Evolutionary conservation across 495 filamentous ascomycete genomes (phyloP).

Genomic region (Acidomyces sp.): DNA sequence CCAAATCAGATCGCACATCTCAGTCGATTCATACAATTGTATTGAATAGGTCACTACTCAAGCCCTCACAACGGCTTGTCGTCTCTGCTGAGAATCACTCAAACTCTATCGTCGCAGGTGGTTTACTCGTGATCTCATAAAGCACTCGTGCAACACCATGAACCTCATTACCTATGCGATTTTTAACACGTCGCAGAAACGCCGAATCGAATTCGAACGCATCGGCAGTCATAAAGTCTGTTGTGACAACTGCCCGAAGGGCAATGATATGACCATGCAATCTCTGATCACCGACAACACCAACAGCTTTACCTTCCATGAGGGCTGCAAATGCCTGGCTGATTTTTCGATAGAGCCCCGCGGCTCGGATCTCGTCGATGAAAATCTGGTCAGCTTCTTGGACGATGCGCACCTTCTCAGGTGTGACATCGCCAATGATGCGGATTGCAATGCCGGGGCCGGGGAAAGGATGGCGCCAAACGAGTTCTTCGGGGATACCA

Average conservation of each 20-base stretch:
- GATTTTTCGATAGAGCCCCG: constrained; percentile 72
- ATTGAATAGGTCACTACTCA: too few species aligned
- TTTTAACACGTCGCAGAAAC: constrained; percentile 56
- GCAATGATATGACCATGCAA: constrained; percentile 45
- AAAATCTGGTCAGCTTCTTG: constrained; percentile 79
- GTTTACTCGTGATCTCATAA: constrained; percentile 59
- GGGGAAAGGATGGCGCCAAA: constrained; percentile 76
- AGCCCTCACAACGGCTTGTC: too few species aligned
- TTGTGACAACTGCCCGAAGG: constrained; percentile 62
- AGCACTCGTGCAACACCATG: constrained; percentile 55
- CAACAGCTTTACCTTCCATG: constrained; percentile 56
- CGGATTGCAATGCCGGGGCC: constrained; percentile 81
- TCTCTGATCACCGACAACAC: constrained; percentile 68
- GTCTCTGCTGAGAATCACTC: too few species aligned
- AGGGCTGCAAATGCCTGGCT: constrained; percentile 76
- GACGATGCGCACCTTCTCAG: constrained; percentile 64
- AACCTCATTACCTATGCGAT: constrained; percentile 75
- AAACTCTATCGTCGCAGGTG: constrained; percentile 67
- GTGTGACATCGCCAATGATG: constrained; percentile 77
- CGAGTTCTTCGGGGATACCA: constrained; percentile 61
- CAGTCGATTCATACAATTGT: too few species aligned
- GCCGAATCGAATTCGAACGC: constrained; percentile 51
- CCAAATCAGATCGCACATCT: too few species aligned
- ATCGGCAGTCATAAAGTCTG: constrained; percentile 75
- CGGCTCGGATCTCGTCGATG: constrained; percentile 71